phyloP scores from a whole-genome alignment of 768 basidiomycete genomes.

The Multifurca ochricompacta region DNA sequence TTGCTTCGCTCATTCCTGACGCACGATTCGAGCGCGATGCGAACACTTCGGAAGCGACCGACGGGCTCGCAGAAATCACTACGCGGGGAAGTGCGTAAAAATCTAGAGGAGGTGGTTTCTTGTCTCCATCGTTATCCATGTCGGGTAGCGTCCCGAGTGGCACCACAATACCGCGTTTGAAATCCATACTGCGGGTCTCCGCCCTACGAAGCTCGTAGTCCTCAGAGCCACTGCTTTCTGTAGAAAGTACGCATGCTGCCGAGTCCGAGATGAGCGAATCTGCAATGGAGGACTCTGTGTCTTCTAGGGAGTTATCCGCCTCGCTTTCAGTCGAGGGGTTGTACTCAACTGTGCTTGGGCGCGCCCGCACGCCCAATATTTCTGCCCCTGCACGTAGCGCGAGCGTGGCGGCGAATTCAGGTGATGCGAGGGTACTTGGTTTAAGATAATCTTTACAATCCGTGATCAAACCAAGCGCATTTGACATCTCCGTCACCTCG shows the following conservation, averaged over 20 bases:
- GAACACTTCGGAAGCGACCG: background rate
- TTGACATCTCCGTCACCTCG: background rate
- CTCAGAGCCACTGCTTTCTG: conserved; percentile 10
- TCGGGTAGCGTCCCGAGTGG: conserved; percentile 3
- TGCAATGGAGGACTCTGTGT: background rate
- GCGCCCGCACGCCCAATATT: background rate
- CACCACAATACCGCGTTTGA: conserved; percentile 4
- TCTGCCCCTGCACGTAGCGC: background rate
- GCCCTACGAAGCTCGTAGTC: conserved; percentile 4
- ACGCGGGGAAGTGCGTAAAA: conserved; percentile 12
- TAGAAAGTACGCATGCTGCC: background rate
- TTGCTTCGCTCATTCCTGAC: conserved; percentile 7
- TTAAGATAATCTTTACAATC: background rate
- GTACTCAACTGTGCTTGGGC: background rate
- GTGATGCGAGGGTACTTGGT: conserved; percentile 2
- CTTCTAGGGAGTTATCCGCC: background rate
- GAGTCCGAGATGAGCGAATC: conserved; percentile 5
- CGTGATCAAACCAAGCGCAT: background rate
- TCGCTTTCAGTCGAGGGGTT: background rate
- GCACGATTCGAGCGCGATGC: background rate
- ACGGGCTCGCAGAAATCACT: conserved; percentile 10
- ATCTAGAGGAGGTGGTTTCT: background rate
- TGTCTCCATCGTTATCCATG: background rate
- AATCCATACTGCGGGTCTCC: conserved; percentile 4
- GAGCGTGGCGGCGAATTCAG: conserved; percentile 3